Conservation (phyloP, 306 rosid species). For the Prunus fruticosa region DNA sequence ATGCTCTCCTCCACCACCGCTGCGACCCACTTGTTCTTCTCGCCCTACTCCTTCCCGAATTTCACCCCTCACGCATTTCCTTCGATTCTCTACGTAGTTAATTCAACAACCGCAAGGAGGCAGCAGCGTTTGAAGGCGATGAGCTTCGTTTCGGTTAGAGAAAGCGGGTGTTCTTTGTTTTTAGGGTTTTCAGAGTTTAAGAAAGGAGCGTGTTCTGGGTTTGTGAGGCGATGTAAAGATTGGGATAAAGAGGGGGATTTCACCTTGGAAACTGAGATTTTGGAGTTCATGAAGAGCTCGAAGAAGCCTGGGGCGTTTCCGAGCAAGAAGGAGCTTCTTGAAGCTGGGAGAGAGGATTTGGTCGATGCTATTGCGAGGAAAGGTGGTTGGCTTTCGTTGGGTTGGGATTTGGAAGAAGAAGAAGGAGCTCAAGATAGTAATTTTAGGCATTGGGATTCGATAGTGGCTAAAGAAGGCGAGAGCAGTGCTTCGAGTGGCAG, state of each 20-base stretch:
- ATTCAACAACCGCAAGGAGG: conserved; percentile 9
- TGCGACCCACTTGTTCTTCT: conserved; percentile 5
- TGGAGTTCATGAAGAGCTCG: conserved; percentile 82
- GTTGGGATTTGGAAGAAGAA: conserved; percentile 64
- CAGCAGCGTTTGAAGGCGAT: conserved; percentile 7
- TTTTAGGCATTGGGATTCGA: not conserved
- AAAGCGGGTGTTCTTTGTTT: conserved; percentile 11
- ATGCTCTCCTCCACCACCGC: conserved; percentile 50
- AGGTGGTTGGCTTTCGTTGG: conserved; percentile 92
- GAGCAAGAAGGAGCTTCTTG: conserved; percentile 60
- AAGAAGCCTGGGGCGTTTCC: conserved; percentile 66
- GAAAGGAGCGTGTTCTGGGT: conserved; percentile 35
- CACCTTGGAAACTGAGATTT: conserved; percentile 60
- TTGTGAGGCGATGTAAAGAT: conserved; percentile 48
- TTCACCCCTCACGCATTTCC: conserved; percentile 16
- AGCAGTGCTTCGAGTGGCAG: conserved; percentile 6
- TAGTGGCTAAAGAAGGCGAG: not conserved
- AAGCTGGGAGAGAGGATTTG: conserved; percentile 78
- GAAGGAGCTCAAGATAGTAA: conserved; percentile 5
- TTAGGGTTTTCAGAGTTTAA: conserved; percentile 15
- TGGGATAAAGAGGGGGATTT: conserved; percentile 49
- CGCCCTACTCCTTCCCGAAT: conserved; percentile 14
- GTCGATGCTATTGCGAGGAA: conserved; percentile 52
- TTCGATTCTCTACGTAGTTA: conserved; percentile 8
- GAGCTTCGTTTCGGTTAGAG: conserved; percentile 11